Conservation (phyloP, 441 rosid species). For the Populus hybrid region DNA sequence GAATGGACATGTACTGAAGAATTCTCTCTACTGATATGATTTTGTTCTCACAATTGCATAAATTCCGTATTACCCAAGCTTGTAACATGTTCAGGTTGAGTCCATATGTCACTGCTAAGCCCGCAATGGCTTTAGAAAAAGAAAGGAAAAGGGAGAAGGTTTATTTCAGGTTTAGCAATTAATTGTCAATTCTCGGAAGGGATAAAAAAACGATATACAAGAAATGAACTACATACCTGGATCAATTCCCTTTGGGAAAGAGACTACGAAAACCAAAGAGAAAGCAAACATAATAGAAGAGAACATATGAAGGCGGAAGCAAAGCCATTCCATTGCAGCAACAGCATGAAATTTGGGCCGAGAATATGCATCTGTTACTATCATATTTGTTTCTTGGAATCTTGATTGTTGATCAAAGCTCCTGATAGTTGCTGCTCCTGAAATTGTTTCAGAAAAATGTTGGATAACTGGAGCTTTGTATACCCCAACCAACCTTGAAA, state of each 20-base stretch:
- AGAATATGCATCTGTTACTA: constrained; percentile 63
- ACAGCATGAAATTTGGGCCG: constrained; percentile 67
- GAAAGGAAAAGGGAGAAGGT: background rate
- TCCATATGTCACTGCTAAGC: constrained; percentile 83
- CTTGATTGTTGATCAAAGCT: constrained; percentile 77
- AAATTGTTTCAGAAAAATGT: constrained; percentile 81
- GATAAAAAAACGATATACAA: background rate
- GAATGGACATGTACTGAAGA: constrained; percentile 64
- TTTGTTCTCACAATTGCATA: constrained; percentile 66
- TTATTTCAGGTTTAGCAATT: background rate
- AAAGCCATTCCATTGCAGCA: constrained; percentile 88
- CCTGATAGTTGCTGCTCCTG: constrained; percentile 81
- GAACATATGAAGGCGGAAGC: constrained; percentile 73
- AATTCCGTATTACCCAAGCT: constrained; percentile 59
- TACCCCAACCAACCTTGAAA: constrained; percentile 70
- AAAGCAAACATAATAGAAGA: constrained; percentile 67
- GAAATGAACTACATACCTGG: constrained; percentile 50
- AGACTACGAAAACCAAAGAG: constrained; percentile 61
- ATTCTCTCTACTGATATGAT: constrained; percentile 93
- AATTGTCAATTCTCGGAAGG: background rate
- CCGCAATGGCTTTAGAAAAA: constrained; percentile 60
- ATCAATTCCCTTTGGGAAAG: constrained; percentile 67
- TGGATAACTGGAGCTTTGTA: constrained; percentile 84
- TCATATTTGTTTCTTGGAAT: constrained; percentile 59
- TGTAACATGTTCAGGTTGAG: constrained; percentile 68